These are phyloP conservation scores for Colletotrichum limetticola DNA, from an alignment of 2,329 filamentous ascomycete species.

Conservation along the genomic window DNA sequence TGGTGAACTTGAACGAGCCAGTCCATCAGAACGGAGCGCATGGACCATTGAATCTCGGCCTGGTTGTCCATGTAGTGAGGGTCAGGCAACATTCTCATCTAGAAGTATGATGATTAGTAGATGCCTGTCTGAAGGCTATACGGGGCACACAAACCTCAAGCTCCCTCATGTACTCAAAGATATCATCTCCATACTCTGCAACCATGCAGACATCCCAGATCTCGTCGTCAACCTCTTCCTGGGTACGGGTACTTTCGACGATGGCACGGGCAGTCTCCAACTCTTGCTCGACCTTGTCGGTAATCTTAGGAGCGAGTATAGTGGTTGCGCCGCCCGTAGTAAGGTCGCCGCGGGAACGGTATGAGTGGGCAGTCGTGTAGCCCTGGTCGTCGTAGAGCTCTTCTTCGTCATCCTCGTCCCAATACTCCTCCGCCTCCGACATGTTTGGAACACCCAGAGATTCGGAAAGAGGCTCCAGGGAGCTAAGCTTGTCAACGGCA, in stretches of 20 bases:
- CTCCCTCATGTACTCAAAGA: constrained; percentile 90
- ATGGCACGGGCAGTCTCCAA: constrained; percentile 72
- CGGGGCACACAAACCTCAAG: constrained; percentile 75
- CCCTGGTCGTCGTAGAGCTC: constrained; percentile 71
- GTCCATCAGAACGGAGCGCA: constrained; percentile 97
- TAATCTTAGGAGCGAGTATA: constrained; percentile 78
- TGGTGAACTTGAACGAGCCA: constrained; percentile 97
- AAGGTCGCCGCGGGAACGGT: constrained; percentile 76
- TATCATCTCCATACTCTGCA: constrained; percentile 94
- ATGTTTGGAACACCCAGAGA: constrained; percentile 24
- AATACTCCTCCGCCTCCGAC: constrained; percentile 73
- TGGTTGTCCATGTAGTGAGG: constrained; percentile 97
- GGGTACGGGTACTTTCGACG: constrained; percentile 73
- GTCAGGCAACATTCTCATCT: constrained; percentile 86
- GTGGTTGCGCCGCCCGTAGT: constrained; percentile 63
- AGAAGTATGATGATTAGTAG: constrained; percentile 39
- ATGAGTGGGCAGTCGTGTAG: constrained; percentile 81
- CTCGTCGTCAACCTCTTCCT: constrained; percentile 88
- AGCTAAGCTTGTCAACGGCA: not conserved
- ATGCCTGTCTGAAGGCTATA: not conserved
- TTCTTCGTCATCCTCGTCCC: constrained; percentile 81
- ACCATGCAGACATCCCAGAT: constrained; percentile 97
- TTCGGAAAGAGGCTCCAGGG: constrained; percentile 21
- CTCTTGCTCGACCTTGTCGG: constrained; percentile 76
- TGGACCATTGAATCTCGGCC: constrained; percentile 98